Base-by-base conservation (phyloP, 768 basidiomycete species). In the Psilocybe tampanensis region DNA sequence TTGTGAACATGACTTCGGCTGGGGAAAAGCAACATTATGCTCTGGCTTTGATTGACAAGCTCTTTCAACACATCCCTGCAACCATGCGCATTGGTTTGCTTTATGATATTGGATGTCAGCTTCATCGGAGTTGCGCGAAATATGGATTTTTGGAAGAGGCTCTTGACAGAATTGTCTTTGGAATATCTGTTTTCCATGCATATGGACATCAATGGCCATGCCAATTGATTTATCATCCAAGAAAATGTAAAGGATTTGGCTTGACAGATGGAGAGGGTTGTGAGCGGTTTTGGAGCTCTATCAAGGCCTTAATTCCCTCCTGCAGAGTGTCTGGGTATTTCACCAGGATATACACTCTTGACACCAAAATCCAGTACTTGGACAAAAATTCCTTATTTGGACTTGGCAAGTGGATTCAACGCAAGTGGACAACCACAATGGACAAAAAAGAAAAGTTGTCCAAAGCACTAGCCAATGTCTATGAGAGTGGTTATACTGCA, bases 201-300 rank as follows among this genome's bases (percentile, higher is more conserved):
- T 76, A 70, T 52, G 71, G 74, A 4, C 76, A 77, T 53, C 66
- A 71, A 23, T 75, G 75, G 75, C 61, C 69, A 18, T 75, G 73
- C 52, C 72, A 74, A 52, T 12, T 74, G 3, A 60, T 71, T 12
- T 76, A 67, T 58, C 70, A 76, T 52, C 75, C 74, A 8, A 4
- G 29, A 4, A 29, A 29, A 29, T 29, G 29, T 29, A 9, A 5
- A 5, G 29, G 29, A 5, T 29, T 29, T 29, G 29, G 29, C 29
- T 29, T 29, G 9, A 9, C 29, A 5, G 29, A 29, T 29, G 29
- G 29, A 5, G 29, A 29, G 9, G 29, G 29, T 9, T 29, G 29
- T 29, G 29, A 29, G 9, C 29, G 29, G 29, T 29, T 29, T 29
- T 29, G 29, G 29, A 5, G 9, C 29, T 9, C 9, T 4, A 29